Base-by-base conservation (phyloP, 176 grass and related monocot species). In the Raddia guianensis region DNA sequence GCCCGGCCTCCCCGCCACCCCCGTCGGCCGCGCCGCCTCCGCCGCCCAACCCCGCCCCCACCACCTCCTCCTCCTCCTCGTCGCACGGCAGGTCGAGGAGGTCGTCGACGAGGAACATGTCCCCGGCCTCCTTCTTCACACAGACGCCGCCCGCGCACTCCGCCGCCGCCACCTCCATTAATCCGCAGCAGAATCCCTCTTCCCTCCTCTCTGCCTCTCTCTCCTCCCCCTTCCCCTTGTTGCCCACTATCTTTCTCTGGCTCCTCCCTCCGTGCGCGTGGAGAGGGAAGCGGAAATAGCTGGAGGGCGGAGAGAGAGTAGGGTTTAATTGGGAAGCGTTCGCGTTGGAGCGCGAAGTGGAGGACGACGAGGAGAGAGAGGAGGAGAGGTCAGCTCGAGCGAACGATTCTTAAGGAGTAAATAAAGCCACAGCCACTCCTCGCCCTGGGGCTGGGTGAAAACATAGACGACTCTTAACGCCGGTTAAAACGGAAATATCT, bases 31-130 rank as follows among this genome's bases (percentile, higher is more conserved):
- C 79, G 2, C 72, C 82, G 6, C 74, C 63, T 46, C 47, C 66
- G 7, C 10, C 72, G 34, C 55, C 51, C 64, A 56, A 16, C 65
- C 44, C 77, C 49, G 14, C 73, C 34, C 19, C 75, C 14, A 62
- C 87, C n/a, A 8, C 80, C 8, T 75, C 83, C 2, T 83, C 92
- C 12, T 89, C 89, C 0, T 91, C 87, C 6, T 89, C 94, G 84
- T 93, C 90, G 51, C 91, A 86, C 6, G 90, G 82, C 46, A 99
- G 88, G 79, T 95, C 90, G 9, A 99, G 88, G 34, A 93, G 90
- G 21, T 99, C 92, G 15, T 99, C 96, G 49, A 99, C 92, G n/a
- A 90, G 53, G 75, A 92, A 98, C 15, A 87, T 33, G 77, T 98
- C 92, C 2, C 55, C 82, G 16, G 52, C 85, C 58, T 83, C 92